Percentiles rank a stretch among this genome's conserved stretches.
These are phyloP conservation scores for Neonectria hederae DNA, from an alignment of 2,329 filamentous ascomycete genomes.

Conservation along the genomic window DNA sequence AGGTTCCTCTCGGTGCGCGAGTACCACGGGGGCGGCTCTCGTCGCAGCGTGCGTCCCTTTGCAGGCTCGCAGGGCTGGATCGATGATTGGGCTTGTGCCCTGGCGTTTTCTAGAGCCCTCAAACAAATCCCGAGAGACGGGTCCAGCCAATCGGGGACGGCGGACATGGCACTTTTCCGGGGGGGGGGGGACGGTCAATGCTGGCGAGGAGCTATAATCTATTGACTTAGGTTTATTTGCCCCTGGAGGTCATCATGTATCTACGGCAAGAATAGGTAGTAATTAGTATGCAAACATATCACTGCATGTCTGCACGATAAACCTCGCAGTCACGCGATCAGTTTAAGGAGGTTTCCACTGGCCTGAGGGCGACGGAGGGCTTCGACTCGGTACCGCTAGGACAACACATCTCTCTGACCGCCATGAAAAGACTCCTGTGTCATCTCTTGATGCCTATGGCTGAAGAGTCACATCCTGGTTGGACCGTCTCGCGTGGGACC, in stretches of 20 bases:
- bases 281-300: neutral
- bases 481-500: neutral
- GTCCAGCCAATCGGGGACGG: constrained; percentile 27
- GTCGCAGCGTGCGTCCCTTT: neutral
- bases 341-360: neutral
- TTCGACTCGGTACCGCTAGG: neutral
- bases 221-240: constrained; percentile 1
- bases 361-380: neutral
- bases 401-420: neutral
- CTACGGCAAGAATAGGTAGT: too few species aligned
- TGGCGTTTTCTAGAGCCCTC: constrained; percentile 20
- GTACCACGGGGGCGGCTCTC: neutral
- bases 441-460: neutral
- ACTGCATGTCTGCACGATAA: neutral
- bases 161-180: constrained; percentile 20
- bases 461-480: constrained; percentile 1
- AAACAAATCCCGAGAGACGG: constrained; percentile 21
- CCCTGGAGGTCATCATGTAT: constrained; percentile 1
- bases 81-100: constrained; percentile 17
- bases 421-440: neutral
- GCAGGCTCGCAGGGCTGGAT: constrained; percentile 14
- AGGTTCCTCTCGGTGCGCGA: neutral
- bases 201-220: constrained; percentile 1
- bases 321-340: neutral
- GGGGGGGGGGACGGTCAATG: constrained; percentile 21